Evolutionary conservation across 2,329 filamentous ascomycete species (phyloP), one percentile per base, ranked within the genome.

Genomic region (Clonostachys byssicola): DNA sequence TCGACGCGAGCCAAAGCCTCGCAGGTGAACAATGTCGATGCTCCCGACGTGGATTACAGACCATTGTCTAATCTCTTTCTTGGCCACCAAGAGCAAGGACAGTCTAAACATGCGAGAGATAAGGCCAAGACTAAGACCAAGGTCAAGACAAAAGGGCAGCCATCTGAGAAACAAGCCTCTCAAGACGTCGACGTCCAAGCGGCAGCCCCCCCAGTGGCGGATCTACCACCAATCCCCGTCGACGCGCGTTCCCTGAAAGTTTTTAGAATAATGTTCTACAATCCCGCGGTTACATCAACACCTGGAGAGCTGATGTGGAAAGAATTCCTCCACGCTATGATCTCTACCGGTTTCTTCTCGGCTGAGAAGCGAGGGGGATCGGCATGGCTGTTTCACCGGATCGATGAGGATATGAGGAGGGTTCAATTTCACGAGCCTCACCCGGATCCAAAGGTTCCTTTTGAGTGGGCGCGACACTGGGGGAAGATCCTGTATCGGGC

Each of bases 361-460:
- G 69, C 70, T 0, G 63, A 80, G 59, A 83, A 85, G 60, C 65
- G 83, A 1, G 81, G 82, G 49, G 78, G 80, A 0, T 83, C 77
- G 2, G 74, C 75, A 0, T 85, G 81, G 81, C 75, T 81, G 12
- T 85, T 85, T 50, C 66, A 63, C 13, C 74, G 74, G 5, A 57
- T 56, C 5, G 54, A 52, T 4, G 49, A 71, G 45, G 64, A 72
- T 0, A 63, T 71, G 38, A 60, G 72, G 5, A 71, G 68, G 20
- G 84, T 85, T 34, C 75, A 81, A 46, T 80, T 84, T 50, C 78
- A 85, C 51, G 78, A 83, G 54, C 80, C 81, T 3, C 80, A 30
- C 9, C 23, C 23, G 8, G 23, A 30, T 10, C 23, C 23, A 30
- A 30, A 30, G 23, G 10, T 30, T 4, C 23, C 23, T 10, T 30